A percentile compares a stretch with the other conserved stretches of the same genome.
phyloP scores from a whole-genome alignment of 23 red algal species.

The Agarophyton chilense region DNA sequence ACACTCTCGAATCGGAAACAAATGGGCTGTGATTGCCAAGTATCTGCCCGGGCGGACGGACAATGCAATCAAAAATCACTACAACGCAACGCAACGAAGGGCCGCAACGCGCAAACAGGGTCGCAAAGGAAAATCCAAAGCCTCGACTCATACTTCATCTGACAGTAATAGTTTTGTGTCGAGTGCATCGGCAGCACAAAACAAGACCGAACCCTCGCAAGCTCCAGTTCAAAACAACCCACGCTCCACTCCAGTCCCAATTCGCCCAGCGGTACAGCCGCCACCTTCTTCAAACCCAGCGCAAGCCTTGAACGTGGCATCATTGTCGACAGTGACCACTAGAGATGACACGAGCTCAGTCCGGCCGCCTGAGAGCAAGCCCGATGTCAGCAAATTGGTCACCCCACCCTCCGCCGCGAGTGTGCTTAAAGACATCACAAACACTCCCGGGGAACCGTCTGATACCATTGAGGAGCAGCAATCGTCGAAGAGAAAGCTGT shows the following conservation, averaged over 20 bases:
- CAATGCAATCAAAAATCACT: conserved; percentile 99
- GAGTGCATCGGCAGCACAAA: conserved; percentile 8
- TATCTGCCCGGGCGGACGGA: conserved; percentile 93
- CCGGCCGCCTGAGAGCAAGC: neutral
- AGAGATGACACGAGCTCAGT: neutral
- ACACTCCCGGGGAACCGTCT: conserved; percentile 7
- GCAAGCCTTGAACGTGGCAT: neutral
- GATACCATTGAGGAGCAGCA: neutral
- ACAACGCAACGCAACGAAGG: conserved; percentile 74
- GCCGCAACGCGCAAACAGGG: conserved; percentile 57
- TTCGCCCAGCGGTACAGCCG: conserved; percentile 4
- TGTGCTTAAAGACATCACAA: conserved; percentile 48
- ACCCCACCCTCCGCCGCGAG: neutral
- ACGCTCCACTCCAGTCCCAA: neutral
- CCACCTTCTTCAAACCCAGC: neutral
- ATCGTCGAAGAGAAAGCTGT: conserved; percentile 23
- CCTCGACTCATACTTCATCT: conserved; percentile 18
- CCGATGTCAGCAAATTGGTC: neutral
- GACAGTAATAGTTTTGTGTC: conserved; percentile 33
- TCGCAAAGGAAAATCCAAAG: conserved; percentile 30
- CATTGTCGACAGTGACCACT: neutral
- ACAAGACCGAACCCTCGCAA: conserved; percentile 7
- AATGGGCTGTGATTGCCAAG: conserved; percentile 91
- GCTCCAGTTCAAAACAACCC: neutral
- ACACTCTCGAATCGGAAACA: conserved; percentile 92